Percentiles rank a stretch among this genome's conserved stretches.
Conservation (phyloP, 73 alveolate species). For the Stentor roeselii region DNA sequence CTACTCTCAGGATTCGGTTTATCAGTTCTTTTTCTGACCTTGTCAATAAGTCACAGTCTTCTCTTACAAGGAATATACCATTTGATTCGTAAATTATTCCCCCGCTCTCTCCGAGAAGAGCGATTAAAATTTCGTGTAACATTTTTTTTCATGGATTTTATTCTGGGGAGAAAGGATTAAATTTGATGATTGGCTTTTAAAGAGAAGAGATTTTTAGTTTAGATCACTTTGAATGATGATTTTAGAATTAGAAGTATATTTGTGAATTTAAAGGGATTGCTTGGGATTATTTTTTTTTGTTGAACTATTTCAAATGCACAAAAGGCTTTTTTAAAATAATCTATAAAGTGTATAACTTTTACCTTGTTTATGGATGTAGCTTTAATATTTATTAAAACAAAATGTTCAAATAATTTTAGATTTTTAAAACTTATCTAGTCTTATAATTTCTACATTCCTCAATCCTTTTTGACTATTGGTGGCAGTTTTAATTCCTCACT, state of each 20-base stretch:
- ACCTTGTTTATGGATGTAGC: no score
- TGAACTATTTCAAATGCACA: background rate
- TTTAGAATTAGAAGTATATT: no score
- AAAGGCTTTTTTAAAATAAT: no score
- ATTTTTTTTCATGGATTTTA: constrained; percentile 33
- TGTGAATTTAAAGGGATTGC: background rate
- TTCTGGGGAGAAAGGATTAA: background rate
- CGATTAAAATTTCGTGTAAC: constrained; percentile 64
- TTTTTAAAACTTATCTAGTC: no score
- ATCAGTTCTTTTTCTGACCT: constrained; percentile 59
- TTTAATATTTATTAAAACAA: no score
- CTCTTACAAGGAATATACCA: constrained; percentile 43
- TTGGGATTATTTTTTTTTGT: background rate
- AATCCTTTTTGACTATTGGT: no score
- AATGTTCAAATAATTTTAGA: no score
- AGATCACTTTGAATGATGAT: background rate
- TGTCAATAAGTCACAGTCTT: constrained; percentile 39
- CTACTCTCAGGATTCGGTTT: constrained; percentile 45
- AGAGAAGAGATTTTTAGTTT: no score
- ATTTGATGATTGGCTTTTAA: background rate
- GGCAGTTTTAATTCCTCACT: no score
- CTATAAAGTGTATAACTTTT: no score
- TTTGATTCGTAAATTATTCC: constrained; percentile 45
- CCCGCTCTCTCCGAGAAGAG: constrained; percentile 63
- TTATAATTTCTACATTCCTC: no score